phyloP scores from a whole-genome alignment of 257 asterid genomes.

The Schizonepeta tenuifolia region DNA sequence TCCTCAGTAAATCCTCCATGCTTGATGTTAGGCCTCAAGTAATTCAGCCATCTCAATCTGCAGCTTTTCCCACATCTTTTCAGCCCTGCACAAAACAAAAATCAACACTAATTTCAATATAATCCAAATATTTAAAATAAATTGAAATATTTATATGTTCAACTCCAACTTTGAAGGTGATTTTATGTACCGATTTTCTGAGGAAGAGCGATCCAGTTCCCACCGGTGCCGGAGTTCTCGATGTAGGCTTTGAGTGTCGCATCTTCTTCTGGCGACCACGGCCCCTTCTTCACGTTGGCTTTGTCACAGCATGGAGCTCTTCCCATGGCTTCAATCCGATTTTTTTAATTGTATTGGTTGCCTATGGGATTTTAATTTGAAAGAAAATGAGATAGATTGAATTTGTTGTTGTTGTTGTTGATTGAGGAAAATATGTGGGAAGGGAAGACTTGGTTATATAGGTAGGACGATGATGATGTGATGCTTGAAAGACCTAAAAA shows the following conservation, averaged over 20 bases:
- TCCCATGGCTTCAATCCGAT: conserved; percentile 55
- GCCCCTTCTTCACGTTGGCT: conserved; percentile 90
- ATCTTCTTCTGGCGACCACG: conserved; percentile 99
- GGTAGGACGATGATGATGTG: conserved; percentile 66
- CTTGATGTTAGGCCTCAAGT: conserved; percentile 84
- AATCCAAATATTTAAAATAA: neutral
- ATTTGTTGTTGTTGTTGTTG: conserved; percentile 18
- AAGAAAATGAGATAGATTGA: conserved; percentile 25
- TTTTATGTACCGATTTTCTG: conserved; percentile 77
- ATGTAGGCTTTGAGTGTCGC: conserved; percentile 84
- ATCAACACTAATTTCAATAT: neutral
- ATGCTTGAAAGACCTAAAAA: conserved; percentile 56
- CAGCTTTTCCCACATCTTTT: conserved; percentile 99
- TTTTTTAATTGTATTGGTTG: neutral
- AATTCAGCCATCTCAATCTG: conserved; percentile 89
- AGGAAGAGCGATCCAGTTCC: conserved; percentile 99
- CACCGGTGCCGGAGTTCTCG: conserved; percentile 79
- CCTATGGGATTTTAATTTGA: neutral
- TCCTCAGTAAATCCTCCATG: conserved; percentile 99
- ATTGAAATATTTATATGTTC: neutral
- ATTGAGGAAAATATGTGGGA: conserved; percentile 45
- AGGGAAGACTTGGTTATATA: conserved; percentile 79
- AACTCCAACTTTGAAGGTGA: neutral
- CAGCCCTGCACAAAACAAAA: conserved; percentile 51
- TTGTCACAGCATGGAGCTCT: conserved; percentile 99